Base-by-base conservation (phyloP, 305 asterid genomes). In the Solanum aculeatissimum region DNA sequence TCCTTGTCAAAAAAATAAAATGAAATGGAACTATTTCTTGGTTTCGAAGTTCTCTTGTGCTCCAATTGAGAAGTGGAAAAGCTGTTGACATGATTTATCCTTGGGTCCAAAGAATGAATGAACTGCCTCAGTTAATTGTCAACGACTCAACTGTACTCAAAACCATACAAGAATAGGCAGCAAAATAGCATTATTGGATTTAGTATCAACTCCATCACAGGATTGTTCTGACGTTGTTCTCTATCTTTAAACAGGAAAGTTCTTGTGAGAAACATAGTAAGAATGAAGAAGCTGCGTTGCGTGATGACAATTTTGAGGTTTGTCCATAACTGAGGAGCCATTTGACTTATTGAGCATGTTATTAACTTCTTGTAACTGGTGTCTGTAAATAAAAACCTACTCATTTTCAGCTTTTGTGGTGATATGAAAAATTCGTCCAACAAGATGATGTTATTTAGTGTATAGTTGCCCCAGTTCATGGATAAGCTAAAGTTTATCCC, bases 211-310 rank as follows among this genome's bases (percentile, higher is more conserved):
- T 84, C 71, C 47, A 23, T 55, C 19, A 82, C 49, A 10, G 90
- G 92, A 60, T 89, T 58, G 80, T 32, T 81, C 89, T 88, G 75
- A 85, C 83, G 80, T 70, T 40, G 85, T 80, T 84, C 84, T 85
- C 27, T 82, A 84, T 83, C 87, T 62, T 83, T 79, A n/a, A 87
- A 85, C 88, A 85, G 90, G 84, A 84, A 72, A 75, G 81, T 80
- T 60, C 79, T 55, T 78, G 32, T 83, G 85, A 84, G 81, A 79
- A 86, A 71, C 74, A 84, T 85, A 78, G 74, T 87, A 72, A 70
- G 60, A 86, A 68, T 53, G 87, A 86, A 84, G 88, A 84, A 78
- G 88, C 84, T 74, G 89, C 89, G 43, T 83, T 89, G 85, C 69
- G 27, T 65, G 87, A 84, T 51, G 86, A 86, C 63, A 83, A 32